Base-by-base conservation (phyloP, 2,329 filamentous ascomycete genomes). In the Neofusicoccum ribis region DNA sequence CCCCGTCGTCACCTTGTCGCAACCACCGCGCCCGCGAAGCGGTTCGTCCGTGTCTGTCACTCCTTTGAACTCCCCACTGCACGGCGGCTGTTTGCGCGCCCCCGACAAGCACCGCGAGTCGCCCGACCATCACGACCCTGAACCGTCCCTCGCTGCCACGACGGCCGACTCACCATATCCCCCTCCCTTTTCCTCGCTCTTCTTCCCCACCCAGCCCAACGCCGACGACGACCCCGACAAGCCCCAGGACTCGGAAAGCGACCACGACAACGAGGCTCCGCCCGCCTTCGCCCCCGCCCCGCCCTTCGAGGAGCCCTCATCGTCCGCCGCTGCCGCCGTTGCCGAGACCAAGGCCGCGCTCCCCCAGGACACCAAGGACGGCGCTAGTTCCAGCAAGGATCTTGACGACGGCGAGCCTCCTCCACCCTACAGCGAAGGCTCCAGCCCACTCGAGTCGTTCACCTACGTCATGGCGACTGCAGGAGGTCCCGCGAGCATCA, bases 381-480 rank as follows among this genome's bases (percentile, higher is more conserved):
- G 63, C n/a, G 86, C 87, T 73, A 72, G 90, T 72, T 86, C 88
- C 43, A 88, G 87, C 72, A 95, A 95, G 77, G 87, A 82, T 66
- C 74, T 85, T 66, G 87, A 89, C 83, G 94, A 98, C 81, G 86
- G 88, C 80, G 95, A 98, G 82, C 94, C 94, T 66, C 95, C 95
- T 67, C 95, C 95, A 66, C 94, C 95, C 65, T 99, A 99, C 79
- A 93, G 91, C 71, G 94, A 98, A 87, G 93, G 94, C 73, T 90
- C 89, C 67, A 97, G 92, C 82, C 95, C 95, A 68, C 88, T 99
- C 77, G 86, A 91, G 67, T 92, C 92, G 65, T 99, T 99, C 76
- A 89, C 91, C 72, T 99, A 96, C 87, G 88, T 97, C 78, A 99
- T 99, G 95, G 93, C 95, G 81, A 91, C 93, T 78, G 93, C 94